These are phyloP conservation scores for Emergomyces orientalis DNA, from an alignment of 2,329 filamentous ascomycete species.

Conservation along the genomic window DNA sequence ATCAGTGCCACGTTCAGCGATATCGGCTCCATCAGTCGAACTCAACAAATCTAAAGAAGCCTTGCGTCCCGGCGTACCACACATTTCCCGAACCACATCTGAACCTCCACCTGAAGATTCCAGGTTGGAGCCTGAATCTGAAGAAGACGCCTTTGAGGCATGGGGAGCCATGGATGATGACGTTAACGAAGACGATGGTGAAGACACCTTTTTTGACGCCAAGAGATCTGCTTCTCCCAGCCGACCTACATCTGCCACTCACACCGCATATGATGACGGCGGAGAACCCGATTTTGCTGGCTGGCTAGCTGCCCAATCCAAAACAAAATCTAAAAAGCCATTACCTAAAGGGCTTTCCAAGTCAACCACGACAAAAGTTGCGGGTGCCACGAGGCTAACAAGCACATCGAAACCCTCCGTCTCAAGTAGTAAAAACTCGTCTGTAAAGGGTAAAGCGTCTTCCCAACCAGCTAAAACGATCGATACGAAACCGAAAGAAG, in stretches of 20 bases:
- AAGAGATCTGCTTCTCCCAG: slow-evolving; percentile 22
- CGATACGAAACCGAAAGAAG: slow-evolving; percentile 51
- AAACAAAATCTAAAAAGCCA: slow-evolving; percentile 61
- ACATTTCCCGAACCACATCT: slow-evolving; percentile 33
- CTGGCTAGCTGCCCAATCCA: slow-evolving; percentile 80
- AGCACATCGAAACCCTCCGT: slow-evolving; percentile 22
- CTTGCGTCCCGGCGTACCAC: slow-evolving; percentile 21
- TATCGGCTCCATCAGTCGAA: slow-evolving; percentile 23
- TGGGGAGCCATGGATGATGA: slow-evolving; percentile 63
- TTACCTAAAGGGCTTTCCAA: slow-evolving; percentile 79
- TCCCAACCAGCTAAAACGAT: slow-evolving; percentile 54
- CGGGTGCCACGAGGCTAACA: slow-evolving; percentile 28
- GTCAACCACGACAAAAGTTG: slow-evolving; percentile 29
- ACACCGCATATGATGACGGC: slow-evolving; percentile 63
- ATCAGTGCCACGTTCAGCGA: slow-evolving; percentile 40
- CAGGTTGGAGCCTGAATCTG: slow-evolving; percentile 37
- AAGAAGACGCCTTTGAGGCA: slow-evolving; percentile 57
- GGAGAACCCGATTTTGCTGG: slow-evolving; percentile 92
- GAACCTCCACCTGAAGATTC: slow-evolving; percentile 31
- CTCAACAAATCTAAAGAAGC: slow-evolving; percentile 19
- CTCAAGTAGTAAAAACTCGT: slow-evolving; percentile 29
- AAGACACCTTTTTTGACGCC: slow-evolving; percentile 40
- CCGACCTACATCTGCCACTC: slow-evolving; percentile 20
- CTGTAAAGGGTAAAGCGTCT: slow-evolving; percentile 40
- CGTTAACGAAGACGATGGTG: slow-evolving; percentile 40